Evolutionary conservation across 495 filamentous ascomycete species (phyloP), one percentile per base, ranked within the genome.

Genomic region (Aspergillus bertholletiae): DNA sequence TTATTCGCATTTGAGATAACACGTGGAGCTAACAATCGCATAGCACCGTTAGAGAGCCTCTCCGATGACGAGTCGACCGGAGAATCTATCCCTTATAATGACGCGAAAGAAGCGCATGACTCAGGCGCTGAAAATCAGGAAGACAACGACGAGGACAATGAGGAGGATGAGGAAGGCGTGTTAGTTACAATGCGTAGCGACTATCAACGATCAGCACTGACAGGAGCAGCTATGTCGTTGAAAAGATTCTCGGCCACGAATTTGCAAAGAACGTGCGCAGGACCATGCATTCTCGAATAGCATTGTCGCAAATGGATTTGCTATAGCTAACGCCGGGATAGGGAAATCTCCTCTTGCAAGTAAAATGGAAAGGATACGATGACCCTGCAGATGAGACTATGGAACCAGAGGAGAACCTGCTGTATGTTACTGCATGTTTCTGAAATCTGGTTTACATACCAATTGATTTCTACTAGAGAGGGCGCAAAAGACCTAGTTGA

Each of bases 341-440:
- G 75, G 73, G 73, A 26, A 60, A 53, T 0, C 55, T 81, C 28
- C 52, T 73, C 23, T 77, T 84, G 17, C 56, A 78, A 9, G 80
- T 87, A 45, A 86, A 87, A 60, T 88, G 85, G 85, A 73, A 80
- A 49, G 85, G 83, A 0, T 88, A 84, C 54, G 76, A 81, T 0
- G 70, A 81, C 17, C 70, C 69, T 11, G 57, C 58, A 1, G 84
- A 88, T 46, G 63, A 68, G 35, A 88, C 85, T 5, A 78, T 81
- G 75, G 85, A 88, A 56, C 81, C 81, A 0, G 81, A 85, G 54
- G 72, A 73, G 5, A 81, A 84, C 37, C 66, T 87, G 51, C 46
- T 71, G 83, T 78, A 67, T 52, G 66, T n/a, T 17, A 15, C 46
- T 45, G 30, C 18, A 44, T 51, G 17, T 37, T 4, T 5, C 7